Evolutionary conservation across 1,284 basidiomycete genomes (phyloP), one percentile per base, ranked within the genome.

Genomic region (Rhodotorula sp.): DNA sequence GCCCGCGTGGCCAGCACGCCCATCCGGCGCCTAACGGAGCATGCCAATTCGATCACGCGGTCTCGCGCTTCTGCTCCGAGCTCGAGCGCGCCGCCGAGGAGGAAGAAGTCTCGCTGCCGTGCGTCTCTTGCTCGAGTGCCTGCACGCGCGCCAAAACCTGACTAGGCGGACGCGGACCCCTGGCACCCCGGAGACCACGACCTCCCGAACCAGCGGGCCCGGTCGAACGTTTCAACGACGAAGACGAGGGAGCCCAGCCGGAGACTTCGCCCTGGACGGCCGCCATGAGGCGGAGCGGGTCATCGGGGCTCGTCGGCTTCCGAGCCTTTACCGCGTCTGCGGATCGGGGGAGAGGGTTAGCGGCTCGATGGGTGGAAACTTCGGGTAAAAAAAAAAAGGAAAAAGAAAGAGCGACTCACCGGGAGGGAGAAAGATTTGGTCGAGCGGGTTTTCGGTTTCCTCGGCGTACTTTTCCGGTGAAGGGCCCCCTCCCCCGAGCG

Each of bases 161-260:
- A 18, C 67, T 63, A 18, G 57, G 39, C 23, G 70, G 70, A 21
- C 70, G 58, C 29, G 70, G 70, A 1, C 64, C 67, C 34, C 70
- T 56, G 26, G 70, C 70, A 6, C 70, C 70, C 8, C 70, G 23
- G 26, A 72, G 39, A 14, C 70, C 39, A 43, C 39, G 39, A 43
- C 39, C 57, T 1, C 52, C 58, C 15, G 62, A 52, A 1, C 58
- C 1, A 43, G 39, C 64, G 20, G 54, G 29, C 23, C 54, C 66
- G 34, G 57, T 46, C 26, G 26, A 29, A 5, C 69, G 69, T 60
- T 67, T 71, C 52, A 71, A 62, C 29, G 62, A 64, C 23, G 65
- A 58, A 8, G 65, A 57, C 5, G 58, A 18, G 15, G 52, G 34
- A 34, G 34, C 5, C 34, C 34, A 34, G 34, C 34, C 34, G 34